Percentiles rank a stretch among this genome's conserved stretches.
These are phyloP conservation scores for Caryocar brasiliense DNA, from an alignment of 441 rosid genomes.

Conservation along the genomic window DNA sequence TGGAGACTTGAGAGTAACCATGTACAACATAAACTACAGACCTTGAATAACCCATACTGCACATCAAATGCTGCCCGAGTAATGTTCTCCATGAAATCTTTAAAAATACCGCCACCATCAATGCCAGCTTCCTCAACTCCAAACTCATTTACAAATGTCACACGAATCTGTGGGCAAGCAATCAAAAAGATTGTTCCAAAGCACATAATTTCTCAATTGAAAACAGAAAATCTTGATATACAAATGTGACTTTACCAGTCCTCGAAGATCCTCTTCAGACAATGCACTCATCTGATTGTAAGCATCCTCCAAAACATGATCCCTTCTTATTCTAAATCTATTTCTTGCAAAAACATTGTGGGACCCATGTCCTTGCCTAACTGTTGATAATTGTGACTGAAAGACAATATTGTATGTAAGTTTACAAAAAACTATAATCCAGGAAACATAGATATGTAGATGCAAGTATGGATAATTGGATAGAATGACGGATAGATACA, in stretches of 20 bases:
- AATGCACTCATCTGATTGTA: conserved; percentile 90
- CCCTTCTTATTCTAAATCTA: conserved; percentile 86
- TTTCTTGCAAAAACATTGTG: conserved; percentile 72
- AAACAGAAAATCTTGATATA: conserved; percentile 11
- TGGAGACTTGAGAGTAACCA: too few species aligned
- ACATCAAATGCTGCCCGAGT: conserved; percentile 94
- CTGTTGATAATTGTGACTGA: conserved; percentile 72
- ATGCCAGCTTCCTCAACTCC: conserved; percentile 99
- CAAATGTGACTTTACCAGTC: conserved; percentile 51
- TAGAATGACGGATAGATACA: too few species aligned
- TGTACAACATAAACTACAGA: conserved; percentile 13
- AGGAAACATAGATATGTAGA: background rate
- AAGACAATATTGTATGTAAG: conserved; percentile 10
- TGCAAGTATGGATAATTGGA: too few species aligned
- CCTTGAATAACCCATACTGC: conserved; percentile 98
- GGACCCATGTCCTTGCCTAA: conserved; percentile 65
- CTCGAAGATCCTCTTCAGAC: conserved; percentile 94
- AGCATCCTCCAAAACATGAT: conserved; percentile 95
- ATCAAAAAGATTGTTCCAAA: conserved; percentile 8
- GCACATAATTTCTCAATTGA: background rate
- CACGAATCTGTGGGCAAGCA: conserved; percentile 71
- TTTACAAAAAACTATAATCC: background rate
- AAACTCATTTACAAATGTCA: conserved; percentile 87
- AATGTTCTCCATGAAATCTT: conserved; percentile 99
- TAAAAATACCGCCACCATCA: conserved; percentile 99